phyloP scores from a whole-genome alignment of 495 filamentous ascomycete genomes.

The Podospora fimiseda region DNA sequence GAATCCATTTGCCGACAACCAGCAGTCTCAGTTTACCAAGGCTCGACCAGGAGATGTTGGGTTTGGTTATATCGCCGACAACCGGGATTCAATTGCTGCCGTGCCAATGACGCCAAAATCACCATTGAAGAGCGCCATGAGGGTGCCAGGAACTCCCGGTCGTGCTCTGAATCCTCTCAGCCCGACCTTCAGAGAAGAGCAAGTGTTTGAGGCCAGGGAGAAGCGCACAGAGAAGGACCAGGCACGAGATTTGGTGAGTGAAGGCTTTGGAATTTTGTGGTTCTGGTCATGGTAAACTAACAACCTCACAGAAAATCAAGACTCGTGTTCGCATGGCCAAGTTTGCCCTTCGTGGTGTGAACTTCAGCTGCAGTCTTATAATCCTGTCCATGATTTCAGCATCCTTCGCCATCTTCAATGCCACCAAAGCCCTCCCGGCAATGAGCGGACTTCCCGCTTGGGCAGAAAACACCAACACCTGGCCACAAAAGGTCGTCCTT shows the following conservation, averaged over 20 bases:
- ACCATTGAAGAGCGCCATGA: conserved; percentile 80
- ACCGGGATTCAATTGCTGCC: conserved; percentile 40
- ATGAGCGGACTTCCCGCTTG: conserved; percentile 78
- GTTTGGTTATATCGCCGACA: conserved; percentile 76
- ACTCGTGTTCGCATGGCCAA: conserved; percentile 88
- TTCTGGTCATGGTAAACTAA: conserved; percentile 25
- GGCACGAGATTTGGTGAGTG: conserved; percentile 73
- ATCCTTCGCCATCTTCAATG: conserved; percentile 83
- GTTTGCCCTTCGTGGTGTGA: conserved; percentile 84
- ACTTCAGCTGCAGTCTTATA: conserved; percentile 94
- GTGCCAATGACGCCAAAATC: conserved; percentile 61
- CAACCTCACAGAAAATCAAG: conserved; percentile 70
- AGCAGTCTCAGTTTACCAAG: conserved; percentile 49
- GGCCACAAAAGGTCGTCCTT: conserved; percentile 84
- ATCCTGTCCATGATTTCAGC: conserved; percentile 80
- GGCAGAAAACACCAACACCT: conserved; percentile 70
- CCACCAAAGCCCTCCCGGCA: conserved; percentile 63
- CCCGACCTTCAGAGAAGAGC: conserved; percentile 83
- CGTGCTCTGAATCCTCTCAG: conserved; percentile 65
- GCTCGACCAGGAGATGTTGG: conserved; percentile 76
- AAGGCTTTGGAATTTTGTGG: neutral
- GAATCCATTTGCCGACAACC: conserved; percentile 58
- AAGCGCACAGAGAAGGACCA: conserved; percentile 72
- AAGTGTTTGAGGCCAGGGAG: conserved; percentile 75
- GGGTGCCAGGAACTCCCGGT: conserved; percentile 69